Evolutionary conservation across 2,329 filamentous ascomycete species (phyloP).

Genomic region (Colletotrichum zoysiae): DNA sequence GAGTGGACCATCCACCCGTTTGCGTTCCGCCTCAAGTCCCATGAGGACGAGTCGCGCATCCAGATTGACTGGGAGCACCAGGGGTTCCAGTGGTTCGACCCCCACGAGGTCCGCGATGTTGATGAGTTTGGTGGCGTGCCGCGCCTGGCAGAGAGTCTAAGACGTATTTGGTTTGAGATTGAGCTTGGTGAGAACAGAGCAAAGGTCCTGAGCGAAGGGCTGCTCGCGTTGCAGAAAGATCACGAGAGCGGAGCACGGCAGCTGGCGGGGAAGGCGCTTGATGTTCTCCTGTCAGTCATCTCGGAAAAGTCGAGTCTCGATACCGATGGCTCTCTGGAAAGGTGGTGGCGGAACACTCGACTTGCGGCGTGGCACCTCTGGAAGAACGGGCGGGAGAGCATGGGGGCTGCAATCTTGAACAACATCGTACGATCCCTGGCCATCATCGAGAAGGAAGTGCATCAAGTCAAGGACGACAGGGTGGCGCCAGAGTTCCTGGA

Average conservation of each 20-base stretch:
- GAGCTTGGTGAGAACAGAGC: slow-evolving; percentile 62
- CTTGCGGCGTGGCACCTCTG: slow-evolving; percentile 73
- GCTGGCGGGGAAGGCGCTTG: slow-evolving; percentile 67
- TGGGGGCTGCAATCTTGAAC: slow-evolving; percentile 71
- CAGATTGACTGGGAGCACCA: slow-evolving; percentile 73
- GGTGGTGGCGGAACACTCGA: slow-evolving; percentile 69
- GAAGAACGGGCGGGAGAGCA: slow-evolving; percentile 75
- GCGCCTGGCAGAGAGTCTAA: slow-evolving; percentile 67
- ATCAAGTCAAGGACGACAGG: slow-evolving; percentile 43
- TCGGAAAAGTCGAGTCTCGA: slow-evolving; percentile 47
- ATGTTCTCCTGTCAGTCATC: slow-evolving; percentile 61
- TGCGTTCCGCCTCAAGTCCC: slow-evolving; percentile 63
- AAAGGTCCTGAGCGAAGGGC: slow-evolving; percentile 57
- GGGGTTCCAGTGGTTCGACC: slow-evolving; percentile 68
- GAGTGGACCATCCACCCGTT: slow-evolving; percentile 76
- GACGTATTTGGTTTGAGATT: slow-evolving; percentile 70
- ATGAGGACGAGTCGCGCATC: slow-evolving; percentile 61
- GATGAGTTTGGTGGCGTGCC: slow-evolving; percentile 67
- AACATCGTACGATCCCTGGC: slow-evolving; percentile 61
- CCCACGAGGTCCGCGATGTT: slow-evolving; percentile 60
- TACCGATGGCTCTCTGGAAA: slow-evolving; percentile 45
- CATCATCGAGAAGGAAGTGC: slow-evolving; percentile 51
- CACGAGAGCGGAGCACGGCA: slow-evolving; percentile 70
- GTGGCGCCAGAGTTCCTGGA: slow-evolving; percentile 38
- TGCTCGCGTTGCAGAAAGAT: slow-evolving; percentile 65